Conservation (phyloP, 768 basidiomycete species). For the Rhodotorula paludigena region DNA sequence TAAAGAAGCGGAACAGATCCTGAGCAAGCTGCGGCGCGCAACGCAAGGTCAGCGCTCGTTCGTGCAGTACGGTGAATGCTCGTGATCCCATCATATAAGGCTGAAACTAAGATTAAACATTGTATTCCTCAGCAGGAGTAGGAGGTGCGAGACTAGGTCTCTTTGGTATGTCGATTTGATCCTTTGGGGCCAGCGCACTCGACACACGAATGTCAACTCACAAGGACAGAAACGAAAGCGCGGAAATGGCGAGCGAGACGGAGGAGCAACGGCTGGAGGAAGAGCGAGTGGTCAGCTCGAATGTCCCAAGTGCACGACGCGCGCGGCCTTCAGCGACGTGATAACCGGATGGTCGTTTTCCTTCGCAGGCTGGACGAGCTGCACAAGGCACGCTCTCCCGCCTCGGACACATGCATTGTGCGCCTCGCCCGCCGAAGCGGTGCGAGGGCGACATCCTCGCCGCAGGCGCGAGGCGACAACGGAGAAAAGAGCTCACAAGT, state of each 20-base stretch:
- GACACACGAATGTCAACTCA: not conserved
- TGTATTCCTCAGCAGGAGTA: slow-evolving; percentile 8
- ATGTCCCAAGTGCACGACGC: not conserved
- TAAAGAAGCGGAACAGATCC: not conserved
- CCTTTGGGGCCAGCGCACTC: not conserved
- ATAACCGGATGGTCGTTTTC: not conserved
- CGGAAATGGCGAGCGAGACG: not conserved
- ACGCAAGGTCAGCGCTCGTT: not conserved
- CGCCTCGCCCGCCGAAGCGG: not conserved
- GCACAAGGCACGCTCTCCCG: not conserved
- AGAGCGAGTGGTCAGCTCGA: no score
- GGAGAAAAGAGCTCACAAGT: not conserved
- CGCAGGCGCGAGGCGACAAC: not conserved
- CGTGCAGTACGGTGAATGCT: no score
- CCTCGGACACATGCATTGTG: slow-evolving; percentile 31
- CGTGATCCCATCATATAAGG: slow-evolving; percentile 29
- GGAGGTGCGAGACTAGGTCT: slow-evolving; percentile 2
- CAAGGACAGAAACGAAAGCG: not conserved
- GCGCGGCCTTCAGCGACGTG: not conserved
- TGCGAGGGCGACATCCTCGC: slow-evolving; percentile 6
- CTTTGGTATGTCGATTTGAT: slow-evolving; percentile 9
- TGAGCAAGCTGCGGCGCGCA: not conserved
- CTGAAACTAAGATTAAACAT: slow-evolving; percentile 25
- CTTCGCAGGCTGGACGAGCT: not conserved
- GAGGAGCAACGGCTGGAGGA: not conserved